phyloP scores from a whole-genome alignment of 495 filamentous ascomycete genomes.

The Tuber borchii region DNA sequence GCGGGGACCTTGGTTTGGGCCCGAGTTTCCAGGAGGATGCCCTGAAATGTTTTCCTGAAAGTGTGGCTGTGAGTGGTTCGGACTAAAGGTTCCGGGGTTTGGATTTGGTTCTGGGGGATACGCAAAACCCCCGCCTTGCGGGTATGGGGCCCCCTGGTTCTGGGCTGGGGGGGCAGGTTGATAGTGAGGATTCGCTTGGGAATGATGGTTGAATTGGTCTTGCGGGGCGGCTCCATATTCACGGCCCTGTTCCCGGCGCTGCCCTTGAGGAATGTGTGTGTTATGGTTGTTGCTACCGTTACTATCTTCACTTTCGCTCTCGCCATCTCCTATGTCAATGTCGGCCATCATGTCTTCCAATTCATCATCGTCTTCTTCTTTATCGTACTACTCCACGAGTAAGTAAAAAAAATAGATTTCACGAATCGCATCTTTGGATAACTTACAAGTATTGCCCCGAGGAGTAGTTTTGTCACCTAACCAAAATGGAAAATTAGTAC shows the following conservation, averaged over 20 bases:
- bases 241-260: not conserved
- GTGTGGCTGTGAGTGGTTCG: not conserved
- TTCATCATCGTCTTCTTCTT: not conserved
- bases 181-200: not conserved
- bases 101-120: not conserved
- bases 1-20: not conserved
- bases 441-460: constrained; percentile 53
- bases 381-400: not conserved
- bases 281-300: not conserved
- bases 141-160: not conserved
- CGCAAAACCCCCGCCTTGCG: not conserved
- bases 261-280: not conserved
- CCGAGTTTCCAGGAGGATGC: not conserved
- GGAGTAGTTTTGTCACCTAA: constrained; percentile 64
- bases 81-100: not conserved
- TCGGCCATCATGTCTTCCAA: not conserved
- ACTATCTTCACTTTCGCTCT: no score
- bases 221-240: not conserved
- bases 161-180: not conserved
- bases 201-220: not conserved
- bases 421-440: not conserved
- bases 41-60: not conserved
- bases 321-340: not conserved
- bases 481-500: constrained; percentile 41
- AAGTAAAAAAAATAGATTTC: not conserved